Evolutionary conservation across 495 filamentous ascomycete species (phyloP).

Genomic region (Cercophora sp.): DNA sequence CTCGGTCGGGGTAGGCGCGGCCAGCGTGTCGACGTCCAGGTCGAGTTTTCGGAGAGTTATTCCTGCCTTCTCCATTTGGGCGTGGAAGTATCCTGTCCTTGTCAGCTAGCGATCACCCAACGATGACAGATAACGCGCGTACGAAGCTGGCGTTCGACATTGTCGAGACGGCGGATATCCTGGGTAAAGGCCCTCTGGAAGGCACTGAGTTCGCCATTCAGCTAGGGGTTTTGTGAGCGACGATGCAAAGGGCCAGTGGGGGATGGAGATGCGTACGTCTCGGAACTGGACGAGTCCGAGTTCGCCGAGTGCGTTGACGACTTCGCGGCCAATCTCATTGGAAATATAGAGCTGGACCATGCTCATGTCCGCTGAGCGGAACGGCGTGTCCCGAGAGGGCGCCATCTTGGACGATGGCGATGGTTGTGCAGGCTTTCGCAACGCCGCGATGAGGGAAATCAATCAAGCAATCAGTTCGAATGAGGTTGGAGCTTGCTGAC

Average conservation of each 20-base stretch:
- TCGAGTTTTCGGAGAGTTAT: slow-evolving; percentile 80
- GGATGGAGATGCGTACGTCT: slow-evolving; percentile 62
- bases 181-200: slow-evolving; percentile 97
- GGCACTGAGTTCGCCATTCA: slow-evolving; percentile 86
- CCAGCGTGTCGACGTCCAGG: slow-evolving; percentile 78
- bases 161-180: slow-evolving; percentile 93
- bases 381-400: slow-evolving; percentile 77
- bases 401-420: slow-evolving; percentile 41
- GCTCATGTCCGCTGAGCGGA: slow-evolving; percentile 99
- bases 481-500: slow-evolving; percentile 10
- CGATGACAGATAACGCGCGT: slow-evolving; percentile 20
- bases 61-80: slow-evolving; percentile 87
- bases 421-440: neutral
- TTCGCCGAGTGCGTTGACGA: slow-evolving; percentile 93
- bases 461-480: neutral
- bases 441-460: slow-evolving; percentile 14
- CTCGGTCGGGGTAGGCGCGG: slow-evolving; percentile 82
- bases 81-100: slow-evolving; percentile 74
- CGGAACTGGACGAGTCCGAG: slow-evolving; percentile 93
- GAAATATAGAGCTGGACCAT: slow-evolving; percentile 98
- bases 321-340: slow-evolving; percentile 96
- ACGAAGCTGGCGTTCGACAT: slow-evolving; percentile 96
- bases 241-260: neutral
- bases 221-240: slow-evolving; percentile 44
- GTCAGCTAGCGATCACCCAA: slow-evolving; percentile 11